Evolutionary conservation across 78 protist genomes (phyloP).

Genomic region (Protostelium mycophagum): DNA sequence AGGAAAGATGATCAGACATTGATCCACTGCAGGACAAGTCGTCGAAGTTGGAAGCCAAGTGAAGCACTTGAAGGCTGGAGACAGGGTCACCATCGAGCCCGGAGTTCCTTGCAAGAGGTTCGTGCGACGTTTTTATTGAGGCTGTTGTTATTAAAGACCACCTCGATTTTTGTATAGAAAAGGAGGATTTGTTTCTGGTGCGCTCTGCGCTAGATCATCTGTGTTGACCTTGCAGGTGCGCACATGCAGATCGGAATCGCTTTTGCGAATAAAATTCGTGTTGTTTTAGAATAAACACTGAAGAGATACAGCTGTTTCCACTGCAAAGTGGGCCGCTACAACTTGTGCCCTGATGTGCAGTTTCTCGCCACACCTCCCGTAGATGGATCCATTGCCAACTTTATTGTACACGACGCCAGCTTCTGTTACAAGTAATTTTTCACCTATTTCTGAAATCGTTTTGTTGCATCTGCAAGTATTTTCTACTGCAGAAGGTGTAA

Average conservation of each 20-base stretch:
- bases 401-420: conserved; percentile 2
- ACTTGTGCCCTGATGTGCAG: conserved; percentile 39
- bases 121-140: no score
- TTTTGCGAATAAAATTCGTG: no score
- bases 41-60: not conserved
- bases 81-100: conserved; percentile 63
- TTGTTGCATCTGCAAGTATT: no score
- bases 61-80: conserved; percentile 27
- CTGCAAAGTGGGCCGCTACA: conserved; percentile 38
- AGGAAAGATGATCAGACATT: not conserved
- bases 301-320: conserved; percentile 8
- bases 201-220: no score
- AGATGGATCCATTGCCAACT: conserved; percentile 36
- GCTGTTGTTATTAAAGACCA: no score
- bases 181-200: no score
- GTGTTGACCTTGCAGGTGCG: no score
- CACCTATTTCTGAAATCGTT: not conserved
- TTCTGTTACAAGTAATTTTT: conserved; percentile 1
- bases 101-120: conserved; percentile 32
- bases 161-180: no score
- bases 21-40: not conserved
- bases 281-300: no score
- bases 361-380: conserved; percentile 70
- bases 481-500: no score
- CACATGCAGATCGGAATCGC: no score